These are phyloP conservation scores for Oenanthe javanica DNA, from an alignment of 140 eudicot species.

Conservation along the genomic window DNA sequence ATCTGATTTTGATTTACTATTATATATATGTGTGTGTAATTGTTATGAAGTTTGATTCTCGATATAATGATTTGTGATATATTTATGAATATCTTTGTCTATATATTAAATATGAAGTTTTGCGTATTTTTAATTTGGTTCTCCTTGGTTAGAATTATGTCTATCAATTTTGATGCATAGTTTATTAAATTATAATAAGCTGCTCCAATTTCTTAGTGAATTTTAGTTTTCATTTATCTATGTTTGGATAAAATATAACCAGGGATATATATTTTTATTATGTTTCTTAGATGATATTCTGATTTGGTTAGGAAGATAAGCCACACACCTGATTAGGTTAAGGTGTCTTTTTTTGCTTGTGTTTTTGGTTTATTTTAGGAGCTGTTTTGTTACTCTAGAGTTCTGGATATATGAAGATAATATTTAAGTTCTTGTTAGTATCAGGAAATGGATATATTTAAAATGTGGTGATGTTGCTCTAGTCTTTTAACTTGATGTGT, in stretches of 20 bases:
- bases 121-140: not conserved
- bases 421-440: not conserved
- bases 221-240: not conserved
- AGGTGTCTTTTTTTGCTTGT: not conserved
- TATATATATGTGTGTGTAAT: not conserved
- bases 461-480: not conserved
- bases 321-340: not conserved
- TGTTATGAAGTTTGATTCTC: not conserved
- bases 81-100: not conserved
- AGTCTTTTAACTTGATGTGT: not conserved
- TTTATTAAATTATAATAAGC: no score
- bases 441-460: not conserved
- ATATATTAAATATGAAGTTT: not conserved
- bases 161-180: no score
- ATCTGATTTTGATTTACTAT: not conserved
- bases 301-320: not conserved
- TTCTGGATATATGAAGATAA: not conserved
- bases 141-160: not conserved
- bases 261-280: not conserved
- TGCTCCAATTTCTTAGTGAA: not conserved
- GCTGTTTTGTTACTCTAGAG: not conserved
- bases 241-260: not conserved
- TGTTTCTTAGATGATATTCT: not conserved
- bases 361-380: not conserved
- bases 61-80: not conserved